Conservation (phyloP, 2,329 filamentous ascomycete genomes). For the Cladosporium sp. region DNA sequence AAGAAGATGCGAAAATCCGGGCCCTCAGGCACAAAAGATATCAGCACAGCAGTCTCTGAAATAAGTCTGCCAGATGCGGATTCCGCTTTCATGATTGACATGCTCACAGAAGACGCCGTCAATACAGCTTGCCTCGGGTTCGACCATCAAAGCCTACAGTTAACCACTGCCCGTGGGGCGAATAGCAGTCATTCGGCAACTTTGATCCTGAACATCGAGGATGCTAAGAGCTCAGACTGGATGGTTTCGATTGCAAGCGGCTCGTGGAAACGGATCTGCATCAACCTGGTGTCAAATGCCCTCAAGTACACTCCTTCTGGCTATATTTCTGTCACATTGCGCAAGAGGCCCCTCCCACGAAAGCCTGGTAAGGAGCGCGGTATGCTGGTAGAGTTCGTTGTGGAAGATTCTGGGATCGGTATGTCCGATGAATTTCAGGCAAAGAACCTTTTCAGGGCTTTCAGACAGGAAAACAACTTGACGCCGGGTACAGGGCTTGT, state of each 20-base stretch:
- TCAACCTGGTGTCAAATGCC: constrained; percentile 52
- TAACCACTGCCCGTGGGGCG: constrained; percentile 35
- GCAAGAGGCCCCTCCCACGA: neutral
- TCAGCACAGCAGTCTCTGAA: constrained; percentile 15
- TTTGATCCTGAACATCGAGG: constrained; percentile 46
- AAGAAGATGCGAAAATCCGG: neutral
- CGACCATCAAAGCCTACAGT: constrained; percentile 25
- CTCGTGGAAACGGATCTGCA: constrained; percentile 49
- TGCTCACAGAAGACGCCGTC: constrained; percentile 55
- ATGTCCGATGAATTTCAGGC: constrained; percentile 65
- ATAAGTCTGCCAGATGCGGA: constrained; percentile 27
- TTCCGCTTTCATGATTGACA: constrained; percentile 42
- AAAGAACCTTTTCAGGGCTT: constrained; percentile 63
- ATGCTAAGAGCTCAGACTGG: constrained; percentile 41
- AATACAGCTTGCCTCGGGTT: constrained; percentile 48
- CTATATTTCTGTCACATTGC: constrained; percentile 39
- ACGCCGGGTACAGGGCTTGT: constrained; percentile 63
- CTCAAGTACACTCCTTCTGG: constrained; percentile 50
- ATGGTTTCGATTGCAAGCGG: constrained; percentile 45
- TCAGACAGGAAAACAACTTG: constrained; percentile 64
- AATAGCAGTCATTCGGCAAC: constrained; percentile 37
- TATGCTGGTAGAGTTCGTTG: neutral
- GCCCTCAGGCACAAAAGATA: neutral
- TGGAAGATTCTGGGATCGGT: constrained; percentile 66
- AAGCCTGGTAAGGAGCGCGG: neutral